Percentiles rank a stretch among this genome's conserved stretches.
These are phyloP conservation scores for Epichloe bromicola DNA, from an alignment of 2,329 filamentous ascomycete species.

Conservation along the genomic window DNA sequence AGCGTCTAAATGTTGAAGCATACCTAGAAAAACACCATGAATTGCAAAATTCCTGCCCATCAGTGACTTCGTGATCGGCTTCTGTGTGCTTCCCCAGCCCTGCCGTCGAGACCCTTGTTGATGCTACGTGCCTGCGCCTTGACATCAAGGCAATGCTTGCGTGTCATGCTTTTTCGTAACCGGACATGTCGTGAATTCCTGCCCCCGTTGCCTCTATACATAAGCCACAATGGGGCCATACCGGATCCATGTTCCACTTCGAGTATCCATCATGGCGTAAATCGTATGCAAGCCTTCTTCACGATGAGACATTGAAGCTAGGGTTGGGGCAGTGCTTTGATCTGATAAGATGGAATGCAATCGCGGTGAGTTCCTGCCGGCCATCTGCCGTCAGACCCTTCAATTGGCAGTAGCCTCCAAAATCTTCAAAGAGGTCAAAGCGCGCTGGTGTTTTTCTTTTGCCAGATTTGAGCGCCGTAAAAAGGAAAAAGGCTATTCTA, in stretches of 20 bases:
- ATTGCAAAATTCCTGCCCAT: background rate
- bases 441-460: no score
- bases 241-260: background rate
- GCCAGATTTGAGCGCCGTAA: no score
- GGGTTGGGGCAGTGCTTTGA: background rate
- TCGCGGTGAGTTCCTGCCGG: background rate
- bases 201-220: background rate
- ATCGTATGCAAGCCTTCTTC: background rate
- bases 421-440: no score
- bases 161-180: no score
- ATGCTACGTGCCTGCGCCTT: background rate
- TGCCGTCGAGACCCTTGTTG: background rate
- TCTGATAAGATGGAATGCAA: constrained; percentile 5
- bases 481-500: no score
- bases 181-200: background rate
- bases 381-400: no score
- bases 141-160: no score
- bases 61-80: background rate
- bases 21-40: no score
- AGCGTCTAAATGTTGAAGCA: no score
- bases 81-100: background rate
- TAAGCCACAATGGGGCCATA: background rate
- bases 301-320: background rate
- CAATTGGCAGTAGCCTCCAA: no score
- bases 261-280: background rate